Evolutionary conservation across 2,329 filamentous ascomycete genomes (phyloP).

Genomic region (Hymenoscyphus infarciens): DNA sequence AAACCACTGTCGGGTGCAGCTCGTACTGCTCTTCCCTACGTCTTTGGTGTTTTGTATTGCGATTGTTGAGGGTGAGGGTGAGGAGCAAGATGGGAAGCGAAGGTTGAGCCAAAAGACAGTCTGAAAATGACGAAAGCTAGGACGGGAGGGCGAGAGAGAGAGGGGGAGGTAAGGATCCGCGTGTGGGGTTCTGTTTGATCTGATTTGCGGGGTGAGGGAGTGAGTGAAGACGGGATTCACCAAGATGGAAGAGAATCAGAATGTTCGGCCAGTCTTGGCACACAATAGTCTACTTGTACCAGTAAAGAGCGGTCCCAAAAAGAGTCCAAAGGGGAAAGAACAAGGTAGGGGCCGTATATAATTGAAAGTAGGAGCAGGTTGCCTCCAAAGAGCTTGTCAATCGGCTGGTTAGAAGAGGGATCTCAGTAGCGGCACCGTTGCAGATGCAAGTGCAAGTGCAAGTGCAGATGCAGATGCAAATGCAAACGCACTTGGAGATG

Average conservation of each 20-base stretch:
- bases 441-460: too few relatives aligned
- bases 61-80: neutral
- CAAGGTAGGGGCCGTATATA: too few relatives aligned
- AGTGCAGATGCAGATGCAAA: too few relatives aligned
- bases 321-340: neutral
- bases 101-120: neutral
- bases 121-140: neutral
- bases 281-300: neutral
- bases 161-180: neutral
- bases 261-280: neutral
- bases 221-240: neutral
- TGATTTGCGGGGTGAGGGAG: neutral
- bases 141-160: neutral
- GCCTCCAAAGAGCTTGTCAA: too few relatives aligned
- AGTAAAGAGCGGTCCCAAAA: neutral
- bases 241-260: neutral
- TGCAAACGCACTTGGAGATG: neutral
- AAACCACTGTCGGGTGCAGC: neutral
- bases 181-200: neutral
- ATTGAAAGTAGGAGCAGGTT: too few relatives aligned
- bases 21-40: conserved; percentile 1
- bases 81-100: neutral
- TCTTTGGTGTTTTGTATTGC: neutral
- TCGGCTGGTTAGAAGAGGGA: too few relatives aligned
- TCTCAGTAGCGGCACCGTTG: too few relatives aligned